A percentile compares a stretch with the other conserved stretches of the same genome.
Evolutionary conservation across 352 stramenopile species (phyloP).

Genomic region (Globisporangium carolinianum): DNA sequence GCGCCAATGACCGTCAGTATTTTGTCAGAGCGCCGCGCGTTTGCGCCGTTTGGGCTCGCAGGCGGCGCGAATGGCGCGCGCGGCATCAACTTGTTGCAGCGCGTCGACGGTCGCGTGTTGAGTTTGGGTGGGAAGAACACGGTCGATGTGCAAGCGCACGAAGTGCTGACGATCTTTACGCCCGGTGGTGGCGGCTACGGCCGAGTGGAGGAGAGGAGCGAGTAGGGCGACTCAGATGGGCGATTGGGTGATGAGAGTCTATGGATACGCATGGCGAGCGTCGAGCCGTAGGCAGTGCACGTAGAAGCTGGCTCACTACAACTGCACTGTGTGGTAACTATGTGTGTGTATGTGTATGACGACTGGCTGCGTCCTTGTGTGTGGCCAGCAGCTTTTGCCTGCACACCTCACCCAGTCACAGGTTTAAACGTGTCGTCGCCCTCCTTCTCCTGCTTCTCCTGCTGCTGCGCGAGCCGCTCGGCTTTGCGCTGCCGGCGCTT

Average conservation of each 20-base stretch:
- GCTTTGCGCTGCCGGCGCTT: constrained; percentile 15
- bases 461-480: constrained; percentile 5
- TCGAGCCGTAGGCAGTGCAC: too few species aligned
- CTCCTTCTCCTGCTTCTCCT: neutral
- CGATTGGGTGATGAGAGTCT: neutral
- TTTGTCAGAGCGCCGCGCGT: constrained; percentile 93
- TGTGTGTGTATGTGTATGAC: too few species aligned
- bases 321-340: too few species aligned
- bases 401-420: constrained; percentile 5
- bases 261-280: too few species aligned
- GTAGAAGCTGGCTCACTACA: too few species aligned
- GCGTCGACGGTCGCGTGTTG: constrained; percentile 52
- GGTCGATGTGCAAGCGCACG: constrained; percentile 86
- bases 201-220: neutral
- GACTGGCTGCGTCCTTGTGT: too few species aligned
- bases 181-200: constrained; percentile 96
- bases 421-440: constrained; percentile 6
- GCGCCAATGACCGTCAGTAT: constrained; percentile 95
- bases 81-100: constrained; percentile 92
- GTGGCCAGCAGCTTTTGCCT: too few species aligned
- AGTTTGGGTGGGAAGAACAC: constrained; percentile 93
- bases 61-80: constrained; percentile 87
- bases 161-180: constrained; percentile 94
- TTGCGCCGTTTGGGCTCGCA: constrained; percentile 93
- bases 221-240: constrained; percentile 6